These are phyloP conservation scores for Protea cynaroides DNA, from an alignment of 164 flowering plant species.

Conservation along the genomic window DNA sequence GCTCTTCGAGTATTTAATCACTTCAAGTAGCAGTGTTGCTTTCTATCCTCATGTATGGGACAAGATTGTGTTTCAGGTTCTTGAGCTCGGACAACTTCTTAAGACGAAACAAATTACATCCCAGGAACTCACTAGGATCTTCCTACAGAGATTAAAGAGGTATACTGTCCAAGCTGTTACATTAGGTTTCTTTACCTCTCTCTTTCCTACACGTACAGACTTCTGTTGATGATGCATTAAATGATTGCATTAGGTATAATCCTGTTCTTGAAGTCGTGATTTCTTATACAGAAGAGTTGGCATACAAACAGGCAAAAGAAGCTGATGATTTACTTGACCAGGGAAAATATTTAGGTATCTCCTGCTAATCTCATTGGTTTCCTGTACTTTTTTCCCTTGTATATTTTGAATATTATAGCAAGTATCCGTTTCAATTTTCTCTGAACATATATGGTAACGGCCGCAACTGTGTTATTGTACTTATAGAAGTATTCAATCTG, in stretches of 20 bases:
- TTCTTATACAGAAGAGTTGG: slow-evolving; percentile 76
- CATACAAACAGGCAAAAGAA: slow-evolving; percentile 69
- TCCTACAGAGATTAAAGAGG: slow-evolving; percentile 69
- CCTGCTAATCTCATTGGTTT: background rate
- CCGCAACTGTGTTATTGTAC: no score
- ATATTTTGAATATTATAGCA: background rate
- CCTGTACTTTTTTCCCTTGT: background rate
- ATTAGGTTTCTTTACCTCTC: background rate
- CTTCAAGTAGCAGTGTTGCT: background rate
- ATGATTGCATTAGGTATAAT: slow-evolving; percentile 38
- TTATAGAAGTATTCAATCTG: no score
- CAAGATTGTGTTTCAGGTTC: slow-evolving; percentile 40
- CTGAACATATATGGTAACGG: no score
- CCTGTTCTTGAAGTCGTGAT: slow-evolving; percentile 69
- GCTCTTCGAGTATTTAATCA: no score
- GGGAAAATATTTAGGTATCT: slow-evolving; percentile 71
- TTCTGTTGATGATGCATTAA: slow-evolving; percentile 3
- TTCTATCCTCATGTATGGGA: background rate
- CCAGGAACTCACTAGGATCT: slow-evolving; percentile 58
- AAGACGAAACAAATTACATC: slow-evolving; percentile 72
- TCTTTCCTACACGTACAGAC: no score
- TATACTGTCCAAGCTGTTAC: slow-evolving; percentile 11
- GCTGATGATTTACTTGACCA: slow-evolving; percentile 67
- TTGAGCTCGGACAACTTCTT: slow-evolving; percentile 70
- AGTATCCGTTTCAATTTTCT: background rate